phyloP scores from a whole-genome alignment of 441 rosid species.

The Gossypium schwendimanii region DNA sequence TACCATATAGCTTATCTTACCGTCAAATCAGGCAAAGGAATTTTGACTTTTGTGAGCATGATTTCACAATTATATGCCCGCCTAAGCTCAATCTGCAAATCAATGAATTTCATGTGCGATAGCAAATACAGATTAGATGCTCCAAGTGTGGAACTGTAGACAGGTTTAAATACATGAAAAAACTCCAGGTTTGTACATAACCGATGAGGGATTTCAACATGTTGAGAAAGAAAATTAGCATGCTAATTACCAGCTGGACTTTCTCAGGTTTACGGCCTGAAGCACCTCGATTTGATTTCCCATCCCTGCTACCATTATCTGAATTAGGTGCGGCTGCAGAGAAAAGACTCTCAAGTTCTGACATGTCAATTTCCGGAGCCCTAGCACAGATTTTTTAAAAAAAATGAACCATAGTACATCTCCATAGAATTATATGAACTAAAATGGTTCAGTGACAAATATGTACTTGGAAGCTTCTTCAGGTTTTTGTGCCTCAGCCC shows the following conservation, averaged over 20 bases:
- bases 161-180: background rate
- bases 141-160: slow-evolving; percentile 1
- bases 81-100: slow-evolving; percentile 88
- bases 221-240: background rate
- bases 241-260: slow-evolving; percentile 80
- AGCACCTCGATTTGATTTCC: slow-evolving; percentile 43
- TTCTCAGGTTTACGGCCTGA: slow-evolving; percentile 61
- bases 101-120: slow-evolving; percentile 24
- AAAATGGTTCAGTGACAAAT: background rate
- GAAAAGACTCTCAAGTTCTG: slow-evolving; percentile 90
- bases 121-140: slow-evolving; percentile 11
- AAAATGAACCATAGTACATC: background rate
- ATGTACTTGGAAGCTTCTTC: slow-evolving; percentile 72
- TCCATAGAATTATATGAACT: background rate
- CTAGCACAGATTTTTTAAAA: slow-evolving; percentile 26
- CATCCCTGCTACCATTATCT: slow-evolving; percentile 41
- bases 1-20: slow-evolving; percentile 36
- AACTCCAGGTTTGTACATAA: background rate
- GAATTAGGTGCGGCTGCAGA: slow-evolving; percentile 57
- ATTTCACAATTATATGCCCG: slow-evolving; percentile 97
- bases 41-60: slow-evolving; percentile 94
- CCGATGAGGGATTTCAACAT: background rate
- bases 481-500: slow-evolving; percentile 87
- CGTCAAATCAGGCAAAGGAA: slow-evolving; percentile 81
- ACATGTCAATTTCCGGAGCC: slow-evolving; percentile 82